A percentile compares a stretch with the other conserved stretches of the same genome.
Evolutionary conservation across 805 yeast genomes (phyloP).

Genomic region (Saturnispora silvae): DNA sequence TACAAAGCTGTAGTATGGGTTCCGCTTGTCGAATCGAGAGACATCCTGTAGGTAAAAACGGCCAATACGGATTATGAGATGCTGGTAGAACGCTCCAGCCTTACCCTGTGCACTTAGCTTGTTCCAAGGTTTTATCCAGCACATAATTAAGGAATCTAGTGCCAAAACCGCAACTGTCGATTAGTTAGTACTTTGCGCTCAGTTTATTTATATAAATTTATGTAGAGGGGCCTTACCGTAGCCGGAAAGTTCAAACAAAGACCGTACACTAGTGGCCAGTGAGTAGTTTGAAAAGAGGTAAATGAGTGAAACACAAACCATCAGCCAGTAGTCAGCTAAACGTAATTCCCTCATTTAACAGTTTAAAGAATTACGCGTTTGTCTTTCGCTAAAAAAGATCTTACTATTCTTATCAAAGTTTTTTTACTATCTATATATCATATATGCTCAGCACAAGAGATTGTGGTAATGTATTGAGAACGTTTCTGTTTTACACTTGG

Average conservation of each 20-base stretch:
- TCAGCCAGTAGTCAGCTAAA: conserved; percentile 21
- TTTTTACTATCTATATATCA: no score
- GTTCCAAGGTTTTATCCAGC: conserved; percentile 25
- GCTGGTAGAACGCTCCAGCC: conserved; percentile 23
- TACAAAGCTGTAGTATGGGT: conserved; percentile 21
- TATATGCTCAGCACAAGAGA: no score
- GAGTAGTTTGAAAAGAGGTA: conserved; percentile 22
- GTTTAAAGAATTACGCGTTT: conserved; percentile 3
- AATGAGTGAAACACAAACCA: conserved; percentile 15
- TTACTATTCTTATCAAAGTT: no score
- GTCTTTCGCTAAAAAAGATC: no score
- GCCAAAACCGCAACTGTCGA: conserved; percentile 16
- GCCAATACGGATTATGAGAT: conserved; percentile 14
- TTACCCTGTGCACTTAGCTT: conserved; percentile 20
- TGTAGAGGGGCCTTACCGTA: no score
- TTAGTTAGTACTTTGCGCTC: no score
- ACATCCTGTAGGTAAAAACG: conserved; percentile 16
- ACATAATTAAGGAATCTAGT: conserved; percentile 19
- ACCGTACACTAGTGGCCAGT: conserved; percentile 12
- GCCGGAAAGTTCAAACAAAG: not conserved
- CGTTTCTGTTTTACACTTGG: no score
- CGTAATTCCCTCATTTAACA: conserved; percentile 23
- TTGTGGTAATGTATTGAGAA: no score
- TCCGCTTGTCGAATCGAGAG: conserved; percentile 8
- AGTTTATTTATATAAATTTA: no score